Evolutionary conservation across 2,329 filamentous ascomycete species (phyloP).

Genomic region (Pseudogymnoascus sp.): DNA sequence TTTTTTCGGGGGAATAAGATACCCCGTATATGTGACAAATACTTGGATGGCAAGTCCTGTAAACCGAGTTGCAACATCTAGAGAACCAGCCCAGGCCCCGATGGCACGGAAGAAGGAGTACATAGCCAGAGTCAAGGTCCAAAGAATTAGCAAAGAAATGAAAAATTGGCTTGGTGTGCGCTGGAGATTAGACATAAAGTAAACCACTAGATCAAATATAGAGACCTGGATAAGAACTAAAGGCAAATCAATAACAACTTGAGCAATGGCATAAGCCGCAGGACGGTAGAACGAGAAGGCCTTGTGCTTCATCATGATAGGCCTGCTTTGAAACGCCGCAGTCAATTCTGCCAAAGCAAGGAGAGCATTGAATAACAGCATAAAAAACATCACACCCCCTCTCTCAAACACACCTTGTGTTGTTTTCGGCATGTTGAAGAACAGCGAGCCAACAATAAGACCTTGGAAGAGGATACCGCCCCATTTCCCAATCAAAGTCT

Average conservation of each 20-base stretch:
- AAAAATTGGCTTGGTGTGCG: constrained; percentile 73
- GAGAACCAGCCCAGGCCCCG: constrained; percentile 66
- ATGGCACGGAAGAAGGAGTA: constrained; percentile 82
- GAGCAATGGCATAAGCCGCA: constrained; percentile 53
- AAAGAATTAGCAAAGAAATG: constrained; percentile 74
- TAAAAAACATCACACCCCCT: constrained; percentile 57
- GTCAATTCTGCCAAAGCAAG: constrained; percentile 56
- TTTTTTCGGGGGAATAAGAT: constrained; percentile 47
- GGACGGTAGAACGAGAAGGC: constrained; percentile 40
- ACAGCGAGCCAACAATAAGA: constrained; percentile 37
- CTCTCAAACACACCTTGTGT: constrained; percentile 51
- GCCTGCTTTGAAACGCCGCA: constrained; percentile 53
- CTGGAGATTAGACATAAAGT: constrained; percentile 81
- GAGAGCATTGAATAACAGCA: constrained; percentile 57
- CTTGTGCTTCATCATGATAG: constrained; percentile 65
- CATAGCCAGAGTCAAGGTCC: constrained; percentile 69
- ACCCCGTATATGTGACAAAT: constrained; percentile 36
- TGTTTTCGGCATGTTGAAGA: constrained; percentile 47
- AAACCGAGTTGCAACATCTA: constrained; percentile 38
- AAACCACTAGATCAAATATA: constrained; percentile 71
- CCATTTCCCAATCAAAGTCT: constrained; percentile 33
- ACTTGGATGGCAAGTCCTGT: constrained; percentile 69
- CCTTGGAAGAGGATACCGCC: constrained; percentile 31
- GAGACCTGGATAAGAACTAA: constrained; percentile 72
- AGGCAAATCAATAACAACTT: constrained; percentile 78